Conservation (phyloP, 495 filamentous ascomycete genomes). For the Penicillium mononematosum region DNA sequence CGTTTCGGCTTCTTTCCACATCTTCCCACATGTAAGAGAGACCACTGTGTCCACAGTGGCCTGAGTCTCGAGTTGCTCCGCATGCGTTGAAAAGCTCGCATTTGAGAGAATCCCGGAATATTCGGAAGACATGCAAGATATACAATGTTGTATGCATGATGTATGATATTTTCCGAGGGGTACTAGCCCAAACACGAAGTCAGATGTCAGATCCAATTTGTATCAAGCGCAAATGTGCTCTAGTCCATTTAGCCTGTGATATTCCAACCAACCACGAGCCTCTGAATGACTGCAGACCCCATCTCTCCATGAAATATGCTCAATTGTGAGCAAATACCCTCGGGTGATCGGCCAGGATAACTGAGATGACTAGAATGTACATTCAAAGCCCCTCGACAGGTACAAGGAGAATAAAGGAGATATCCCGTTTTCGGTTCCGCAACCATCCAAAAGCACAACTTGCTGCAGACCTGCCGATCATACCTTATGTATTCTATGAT, state of each 20-base stretch:
- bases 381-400: background rate
- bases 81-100: conserved; percentile 21
- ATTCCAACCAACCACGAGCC: background rate
- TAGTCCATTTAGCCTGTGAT: background rate
- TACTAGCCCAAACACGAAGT: background rate
- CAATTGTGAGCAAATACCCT: conserved; percentile 30
- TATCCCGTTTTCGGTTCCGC: conserved; percentile 12
- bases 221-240: conserved; percentile 12
- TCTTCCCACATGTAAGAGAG: conserved; percentile 1
- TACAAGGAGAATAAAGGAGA: background rate
- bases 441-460: background rate
- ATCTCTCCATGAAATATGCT: conserved; percentile 23
- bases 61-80: conserved; percentile 2
- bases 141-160: background rate
- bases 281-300: background rate
- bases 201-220: background rate
- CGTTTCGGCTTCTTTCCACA: background rate
- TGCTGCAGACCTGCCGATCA: background rate
- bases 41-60: background rate
- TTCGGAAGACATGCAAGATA: background rate
- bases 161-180: background rate
- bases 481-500: background rate
- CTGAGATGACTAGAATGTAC: conserved; percentile 8
- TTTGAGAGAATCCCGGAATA: background rate
- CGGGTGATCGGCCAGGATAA: conserved; percentile 10